phyloP scores from a whole-genome alignment of 2,329 filamentous ascomycete genomes.

The Botrytis elliptica region DNA sequence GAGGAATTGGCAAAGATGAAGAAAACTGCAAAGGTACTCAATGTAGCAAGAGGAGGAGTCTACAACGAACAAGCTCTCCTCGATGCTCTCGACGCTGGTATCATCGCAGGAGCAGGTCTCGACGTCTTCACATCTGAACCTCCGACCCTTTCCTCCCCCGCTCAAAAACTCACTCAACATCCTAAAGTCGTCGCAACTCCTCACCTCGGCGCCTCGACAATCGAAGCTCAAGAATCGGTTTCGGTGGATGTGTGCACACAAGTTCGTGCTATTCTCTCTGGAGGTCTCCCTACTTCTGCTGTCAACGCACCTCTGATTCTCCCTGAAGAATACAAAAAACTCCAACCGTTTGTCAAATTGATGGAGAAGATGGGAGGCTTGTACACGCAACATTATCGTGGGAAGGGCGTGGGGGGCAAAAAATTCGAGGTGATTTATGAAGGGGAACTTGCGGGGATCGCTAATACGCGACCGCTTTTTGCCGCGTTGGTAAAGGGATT shows the following conservation, averaged over 20 bases:
- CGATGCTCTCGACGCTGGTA: slow-evolving; percentile 65
- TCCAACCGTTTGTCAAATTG: slow-evolving; percentile 73
- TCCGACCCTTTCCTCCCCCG: slow-evolving; percentile 56
- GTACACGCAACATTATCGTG: slow-evolving; percentile 71
- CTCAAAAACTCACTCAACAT: slow-evolving; percentile 63
- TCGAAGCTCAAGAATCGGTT: slow-evolving; percentile 82
- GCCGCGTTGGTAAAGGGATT: slow-evolving; percentile 78
- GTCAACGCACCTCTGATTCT: slow-evolving; percentile 82
- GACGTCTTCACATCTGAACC: slow-evolving; percentile 81
- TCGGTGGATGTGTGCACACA: slow-evolving; percentile 81
- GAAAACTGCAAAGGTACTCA: slow-evolving; percentile 68
- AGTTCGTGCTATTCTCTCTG: slow-evolving; percentile 69
- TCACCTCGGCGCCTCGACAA: slow-evolving; percentile 75
- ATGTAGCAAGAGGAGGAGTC: slow-evolving; percentile 77
- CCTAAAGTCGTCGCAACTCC: slow-evolving; percentile 74
- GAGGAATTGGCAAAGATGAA: slow-evolving; percentile 71
- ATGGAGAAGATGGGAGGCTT: slow-evolving; percentile 77
- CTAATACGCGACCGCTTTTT: slow-evolving; percentile 75
- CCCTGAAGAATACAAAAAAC: slow-evolving; percentile 74
- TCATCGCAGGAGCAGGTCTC: slow-evolving; percentile 73
- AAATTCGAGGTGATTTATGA: slow-evolving; percentile 77
- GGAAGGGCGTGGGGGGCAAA: slow-evolving; percentile 52
- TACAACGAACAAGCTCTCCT: slow-evolving; percentile 75
- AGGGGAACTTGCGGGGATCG: slow-evolving; percentile 67
- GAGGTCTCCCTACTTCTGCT: slow-evolving; percentile 70